Base-by-base conservation (phyloP, 2,329 filamentous ascomycete species). In the Phyllosticta capitalensis region DNA sequence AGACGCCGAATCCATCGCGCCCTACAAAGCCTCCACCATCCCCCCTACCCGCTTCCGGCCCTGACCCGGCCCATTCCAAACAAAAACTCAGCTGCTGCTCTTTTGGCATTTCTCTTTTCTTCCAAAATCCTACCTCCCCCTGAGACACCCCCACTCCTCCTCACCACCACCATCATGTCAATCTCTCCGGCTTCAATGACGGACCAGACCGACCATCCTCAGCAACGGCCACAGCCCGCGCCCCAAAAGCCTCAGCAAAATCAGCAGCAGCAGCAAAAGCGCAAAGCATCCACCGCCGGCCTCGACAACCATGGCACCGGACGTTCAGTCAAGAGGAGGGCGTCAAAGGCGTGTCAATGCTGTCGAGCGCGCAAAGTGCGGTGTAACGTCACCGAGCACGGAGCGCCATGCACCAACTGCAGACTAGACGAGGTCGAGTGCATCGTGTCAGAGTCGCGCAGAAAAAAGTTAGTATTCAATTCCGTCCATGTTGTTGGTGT, bases 281-380 rank as follows among this genome's bases (percentile, higher is more conserved):
- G 83, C 63, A 84, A 83, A 66, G 79, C 80, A 51, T 78, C 79
- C 49, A 74, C 78, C 60, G 82, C 82, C 24, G 81, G 81, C 26
- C 72, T 85, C 52, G 76, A 80, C 58, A 75, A 75, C 63, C 72
- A 74, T 66, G 71, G 74, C 61, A 71, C 69, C 61, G 73, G 75
- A 61, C 78, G 68, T 77, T 83, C 83, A 58, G 83, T 86, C 57
- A 96, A 96, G 76, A 83, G 91, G 68, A 83, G 92, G 69, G 91
- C 92, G n/a, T 90, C 91, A 9, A 89, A 92, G 66, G 92, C 92
- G 19, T 96, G 92, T 72, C 89, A 90, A 63, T 90, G 88, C 67
- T 96, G 92, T 75, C 83, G 92, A 67, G 86, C 88, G 60, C 85
- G 92, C 69, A 96, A 96, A 73, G 92, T 96, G 50, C 84, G 92